Conservation (phyloP, 2,329 filamentous ascomycete genomes). For the Thermomyces lanuginosus region DNA sequence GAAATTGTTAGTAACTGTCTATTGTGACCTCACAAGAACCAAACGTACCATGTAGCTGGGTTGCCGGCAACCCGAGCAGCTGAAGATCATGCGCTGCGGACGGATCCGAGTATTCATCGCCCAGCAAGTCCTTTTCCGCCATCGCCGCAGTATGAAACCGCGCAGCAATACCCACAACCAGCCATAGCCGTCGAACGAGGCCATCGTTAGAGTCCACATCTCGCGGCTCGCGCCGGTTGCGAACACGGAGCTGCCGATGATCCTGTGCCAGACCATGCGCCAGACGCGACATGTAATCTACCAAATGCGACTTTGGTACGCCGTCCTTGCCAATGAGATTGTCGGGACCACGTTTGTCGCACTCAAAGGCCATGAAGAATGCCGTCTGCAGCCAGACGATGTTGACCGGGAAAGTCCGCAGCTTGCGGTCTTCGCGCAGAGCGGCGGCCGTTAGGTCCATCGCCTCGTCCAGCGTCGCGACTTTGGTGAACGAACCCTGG, state of each 20-base stretch:
- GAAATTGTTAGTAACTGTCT: too few species aligned
- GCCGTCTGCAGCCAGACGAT: slow-evolving; percentile 27
- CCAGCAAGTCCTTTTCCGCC: slow-evolving; percentile 23
- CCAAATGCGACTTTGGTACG: slow-evolving; percentile 23
- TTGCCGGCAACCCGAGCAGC: slow-evolving; percentile 23
- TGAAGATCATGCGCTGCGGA: too few species aligned
- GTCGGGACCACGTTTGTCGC: slow-evolving; percentile 26
- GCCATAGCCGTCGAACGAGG: slow-evolving; percentile 25
- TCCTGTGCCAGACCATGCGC: slow-evolving; percentile 24
- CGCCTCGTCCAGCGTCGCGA: slow-evolving; percentile 23
- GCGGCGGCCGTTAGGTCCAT: slow-evolving; percentile 24
- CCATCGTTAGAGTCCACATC: slow-evolving; percentile 27
- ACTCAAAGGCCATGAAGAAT: slow-evolving; percentile 27
- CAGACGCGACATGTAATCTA: slow-evolving; percentile 24
- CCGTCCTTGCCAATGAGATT: slow-evolving; percentile 26
- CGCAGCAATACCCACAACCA: slow-evolving; percentile 22
- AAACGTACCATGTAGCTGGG: too few species aligned
- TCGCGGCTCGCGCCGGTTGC: slow-evolving; percentile 17
- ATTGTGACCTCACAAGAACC: too few species aligned
- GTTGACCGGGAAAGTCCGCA: slow-evolving; percentile 21
- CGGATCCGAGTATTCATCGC: too few species aligned
- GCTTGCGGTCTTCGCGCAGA: slow-evolving; percentile 21
- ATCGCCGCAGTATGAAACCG: slow-evolving; percentile 29
- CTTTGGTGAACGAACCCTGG: slow-evolving; percentile 17
- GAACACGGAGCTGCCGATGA: slow-evolving; percentile 22